Conservation (phyloP, 768 basidiomycete species). For the Gautieria morchelliformis region DNA sequence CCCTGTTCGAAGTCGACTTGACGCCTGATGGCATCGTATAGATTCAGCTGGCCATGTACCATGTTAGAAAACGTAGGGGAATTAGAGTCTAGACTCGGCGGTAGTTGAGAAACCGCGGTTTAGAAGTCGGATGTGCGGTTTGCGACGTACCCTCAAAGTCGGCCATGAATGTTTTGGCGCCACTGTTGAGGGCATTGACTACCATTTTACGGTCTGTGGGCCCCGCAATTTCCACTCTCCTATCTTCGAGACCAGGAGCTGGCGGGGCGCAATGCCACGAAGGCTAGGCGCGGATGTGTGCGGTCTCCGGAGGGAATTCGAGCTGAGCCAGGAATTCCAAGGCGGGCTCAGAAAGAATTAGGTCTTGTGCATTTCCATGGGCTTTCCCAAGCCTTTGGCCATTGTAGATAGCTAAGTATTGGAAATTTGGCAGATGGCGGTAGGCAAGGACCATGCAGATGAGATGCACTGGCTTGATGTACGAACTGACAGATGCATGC, state of each 20-base stretch:
- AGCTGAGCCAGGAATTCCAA: conserved; percentile 80
- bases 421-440: not conserved
- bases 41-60: conserved; percentile 88
- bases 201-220: conserved; percentile 99
- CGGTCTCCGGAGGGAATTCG: conserved; percentile 85
- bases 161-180: conserved; percentile 98
- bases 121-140: no score
- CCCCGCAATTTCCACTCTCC: conserved; percentile 95
- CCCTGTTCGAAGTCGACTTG: conserved; percentile 82
- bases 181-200: conserved; percentile 91
- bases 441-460: no score
- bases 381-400: conserved; percentile 40
- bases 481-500: no score
- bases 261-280: conserved; percentile 90
- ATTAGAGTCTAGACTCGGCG: conserved; percentile 59
- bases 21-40: conserved; percentile 82
- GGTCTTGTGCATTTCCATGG: conserved; percentile 54
- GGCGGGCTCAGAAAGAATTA: conserved; percentile 79
- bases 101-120: not conserved
- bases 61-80: conserved; percentile 90
- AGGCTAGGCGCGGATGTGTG: conserved; percentile 77
- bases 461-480: no score
- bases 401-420: not conserved
- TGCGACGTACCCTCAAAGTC: conserved; percentile 78
- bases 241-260: conserved; percentile 87